A percentile compares a stretch with the other conserved stretches of the same genome.
These are phyloP conservation scores for Auricularia sp. DNA, from an alignment of 768 basidiomycete genomes.

Conservation along the genomic window DNA sequence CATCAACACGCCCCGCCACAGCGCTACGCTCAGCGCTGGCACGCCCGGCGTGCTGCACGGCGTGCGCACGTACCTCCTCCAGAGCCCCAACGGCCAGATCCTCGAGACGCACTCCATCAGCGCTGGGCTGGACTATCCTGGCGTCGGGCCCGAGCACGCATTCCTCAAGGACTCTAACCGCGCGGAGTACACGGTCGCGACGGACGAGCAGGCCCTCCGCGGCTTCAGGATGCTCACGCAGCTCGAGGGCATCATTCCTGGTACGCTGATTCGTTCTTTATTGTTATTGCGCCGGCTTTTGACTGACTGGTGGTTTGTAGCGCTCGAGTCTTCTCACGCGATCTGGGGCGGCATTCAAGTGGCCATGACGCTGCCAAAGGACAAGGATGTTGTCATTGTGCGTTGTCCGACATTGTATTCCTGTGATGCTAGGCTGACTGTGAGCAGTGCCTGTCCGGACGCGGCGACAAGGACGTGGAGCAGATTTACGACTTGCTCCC, in stretches of 20 bases:
- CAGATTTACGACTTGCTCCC: conserved; percentile 91
- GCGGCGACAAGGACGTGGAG: conserved; percentile 97
- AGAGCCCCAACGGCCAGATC: conserved; percentile 83
- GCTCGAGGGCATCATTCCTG: conserved; percentile 93
- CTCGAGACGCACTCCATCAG: conserved; percentile 96
- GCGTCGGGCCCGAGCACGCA: conserved; percentile 96
- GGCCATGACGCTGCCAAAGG: conserved; percentile 76
- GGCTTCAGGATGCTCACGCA: conserved; percentile 90
- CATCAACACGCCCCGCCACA: conserved; percentile 74
- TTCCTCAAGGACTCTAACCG: conserved; percentile 92
- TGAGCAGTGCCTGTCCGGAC: conserved; percentile 76
- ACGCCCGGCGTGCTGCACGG: conserved; percentile 93
- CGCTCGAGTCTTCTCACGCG: conserved; percentile 91
- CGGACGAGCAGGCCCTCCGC: conserved; percentile 85
- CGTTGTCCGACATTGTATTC: conserved; percentile 23
- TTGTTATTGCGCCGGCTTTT: too few species aligned
- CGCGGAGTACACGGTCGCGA: conserved; percentile 88
- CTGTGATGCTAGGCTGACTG: neutral
- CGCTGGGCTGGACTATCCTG: conserved; percentile 92
- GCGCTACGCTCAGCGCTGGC: conserved; percentile 86
- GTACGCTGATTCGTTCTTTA: conserved; percentile 27
- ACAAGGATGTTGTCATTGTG: conserved; percentile 83
- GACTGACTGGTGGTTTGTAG: conserved; percentile 26
- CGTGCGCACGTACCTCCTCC: conserved; percentile 89
- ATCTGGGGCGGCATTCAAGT: conserved; percentile 85